phyloP scores from a whole-genome alignment of 345 rosid genomes.

The Melaleuca alternifolia region DNA sequence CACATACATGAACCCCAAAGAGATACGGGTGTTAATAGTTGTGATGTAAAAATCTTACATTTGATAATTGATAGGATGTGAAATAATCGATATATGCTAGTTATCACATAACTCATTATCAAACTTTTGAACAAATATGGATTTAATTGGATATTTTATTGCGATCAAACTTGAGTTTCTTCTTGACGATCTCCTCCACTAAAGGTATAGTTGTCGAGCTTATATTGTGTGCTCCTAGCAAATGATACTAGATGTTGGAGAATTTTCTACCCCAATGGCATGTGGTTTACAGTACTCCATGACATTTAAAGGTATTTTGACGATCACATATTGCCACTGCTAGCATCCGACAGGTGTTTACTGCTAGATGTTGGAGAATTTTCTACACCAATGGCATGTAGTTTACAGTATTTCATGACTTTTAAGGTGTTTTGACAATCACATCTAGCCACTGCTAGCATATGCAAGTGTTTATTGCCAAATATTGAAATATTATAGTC shows the following conservation, averaged over 20 bases:
- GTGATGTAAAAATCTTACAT: background rate
- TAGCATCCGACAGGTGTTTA: background rate
- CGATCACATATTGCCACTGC: background rate
- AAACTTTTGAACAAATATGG: background rate
- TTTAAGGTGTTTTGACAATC: background rate
- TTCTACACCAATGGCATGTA: background rate
- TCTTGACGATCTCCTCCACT: background rate
- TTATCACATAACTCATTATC: rapidly evolving
- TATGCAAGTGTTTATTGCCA: background rate
- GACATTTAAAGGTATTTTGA: background rate
- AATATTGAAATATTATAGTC: background rate
- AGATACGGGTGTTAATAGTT: background rate
- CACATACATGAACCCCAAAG: background rate
- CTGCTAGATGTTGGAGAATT: background rate
- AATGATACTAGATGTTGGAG: background rate
- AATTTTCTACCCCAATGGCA: background rate
- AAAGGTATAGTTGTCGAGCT: background rate
- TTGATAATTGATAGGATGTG: background rate
- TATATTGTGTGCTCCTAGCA: background rate
- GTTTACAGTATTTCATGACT: background rate
- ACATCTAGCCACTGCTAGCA: background rate
- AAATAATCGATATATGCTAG: background rate
- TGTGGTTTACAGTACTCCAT: background rate
- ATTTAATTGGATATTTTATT: background rate
- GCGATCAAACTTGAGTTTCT: no score